Conservation (phyloP, 2,329 filamentous ascomycete species). For the Coniochaeta sp. region DNA sequence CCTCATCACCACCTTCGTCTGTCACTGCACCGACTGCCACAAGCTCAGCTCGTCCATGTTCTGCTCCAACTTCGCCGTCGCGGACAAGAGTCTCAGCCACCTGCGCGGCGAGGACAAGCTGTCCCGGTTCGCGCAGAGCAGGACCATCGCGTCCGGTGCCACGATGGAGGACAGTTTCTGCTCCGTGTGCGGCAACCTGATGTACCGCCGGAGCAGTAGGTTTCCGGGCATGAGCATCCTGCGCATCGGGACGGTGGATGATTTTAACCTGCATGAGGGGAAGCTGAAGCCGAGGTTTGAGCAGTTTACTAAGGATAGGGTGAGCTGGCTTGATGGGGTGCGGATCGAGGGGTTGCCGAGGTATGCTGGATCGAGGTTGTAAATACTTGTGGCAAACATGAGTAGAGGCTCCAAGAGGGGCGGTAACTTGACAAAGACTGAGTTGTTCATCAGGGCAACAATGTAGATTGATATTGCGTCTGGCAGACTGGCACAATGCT, state of each 20-base stretch:
- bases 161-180: neutral
- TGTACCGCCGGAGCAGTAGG: conserved; percentile 33
- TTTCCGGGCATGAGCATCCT: conserved; percentile 33
- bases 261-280: conserved; percentile 39
- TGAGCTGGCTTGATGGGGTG: conserved; percentile 11
- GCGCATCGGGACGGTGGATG: conserved; percentile 43
- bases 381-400: neutral
- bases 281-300: conserved; percentile 38
- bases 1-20: conserved; percentile 44
- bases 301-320: conserved; percentile 35
- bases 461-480: too few relatives aligned
- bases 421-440: too few relatives aligned
- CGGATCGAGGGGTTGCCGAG: neutral
- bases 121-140: neutral
- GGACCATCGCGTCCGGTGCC: neutral
- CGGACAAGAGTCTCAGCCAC: conserved; percentile 35
- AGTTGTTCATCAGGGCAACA: too few relatives aligned
- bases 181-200: conserved; percentile 19
- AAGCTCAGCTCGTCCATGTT: conserved; percentile 59
- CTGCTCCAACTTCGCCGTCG: conserved; percentile 48
- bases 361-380: neutral
- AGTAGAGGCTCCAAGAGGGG: neutral
- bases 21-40: conserved; percentile 54
- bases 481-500: too few relatives aligned
- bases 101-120: conserved; percentile 44